These are phyloP conservation scores for Saccharomycopsis javanensis DNA, from an alignment of 805 yeast genomes.

Conservation along the genomic window DNA sequence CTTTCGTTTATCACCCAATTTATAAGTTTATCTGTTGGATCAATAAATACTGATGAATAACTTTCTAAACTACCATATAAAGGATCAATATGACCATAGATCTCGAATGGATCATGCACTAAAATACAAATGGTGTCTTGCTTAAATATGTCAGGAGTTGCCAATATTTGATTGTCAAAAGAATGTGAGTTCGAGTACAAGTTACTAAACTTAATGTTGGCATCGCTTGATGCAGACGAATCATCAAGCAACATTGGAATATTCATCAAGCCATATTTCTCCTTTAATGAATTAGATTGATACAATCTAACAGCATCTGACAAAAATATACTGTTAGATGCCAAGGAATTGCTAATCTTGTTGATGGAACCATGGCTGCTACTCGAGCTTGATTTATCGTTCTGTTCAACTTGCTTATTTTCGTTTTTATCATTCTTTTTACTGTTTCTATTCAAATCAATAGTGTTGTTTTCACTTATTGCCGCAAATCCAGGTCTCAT, in stretches of 20 bases:
- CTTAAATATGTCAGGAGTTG: conserved; percentile 61
- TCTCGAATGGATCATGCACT: conserved; percentile 85
- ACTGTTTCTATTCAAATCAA: conserved; percentile 1
- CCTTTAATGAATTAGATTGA: conserved; percentile 51
- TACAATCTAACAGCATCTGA: conserved; percentile 68
- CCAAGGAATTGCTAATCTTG: conserved; percentile 27
- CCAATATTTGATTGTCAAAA: conserved; percentile 54
- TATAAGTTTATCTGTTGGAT: conserved; percentile 59
- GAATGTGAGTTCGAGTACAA: conserved; percentile 32
- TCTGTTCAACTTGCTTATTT: not conserved
- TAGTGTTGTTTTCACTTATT: conserved; percentile 15
- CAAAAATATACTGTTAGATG: conserved; percentile 39
- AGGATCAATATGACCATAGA: conserved; percentile 83
- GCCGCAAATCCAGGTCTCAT: conserved; percentile 55
- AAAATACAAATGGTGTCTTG: conserved; percentile 56
- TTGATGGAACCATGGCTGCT: conserved; percentile 23
- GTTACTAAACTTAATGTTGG: conserved; percentile 7
- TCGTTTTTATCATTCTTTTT: not conserved
- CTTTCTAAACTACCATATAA: conserved; percentile 69
- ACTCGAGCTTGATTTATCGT: conserved; percentile 18
- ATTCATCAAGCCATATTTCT: conserved; percentile 47
- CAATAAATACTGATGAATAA: conserved; percentile 62
- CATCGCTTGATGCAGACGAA: conserved; percentile 23
- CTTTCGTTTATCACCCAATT: conserved; percentile 49
- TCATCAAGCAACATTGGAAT: conserved; percentile 52